Percentiles rank a stretch among this genome's conserved stretches.
Evolutionary conservation across 192 early-diverging fungal species (phyloP).

Genomic region (Gamsiella multidivaricata): DNA sequence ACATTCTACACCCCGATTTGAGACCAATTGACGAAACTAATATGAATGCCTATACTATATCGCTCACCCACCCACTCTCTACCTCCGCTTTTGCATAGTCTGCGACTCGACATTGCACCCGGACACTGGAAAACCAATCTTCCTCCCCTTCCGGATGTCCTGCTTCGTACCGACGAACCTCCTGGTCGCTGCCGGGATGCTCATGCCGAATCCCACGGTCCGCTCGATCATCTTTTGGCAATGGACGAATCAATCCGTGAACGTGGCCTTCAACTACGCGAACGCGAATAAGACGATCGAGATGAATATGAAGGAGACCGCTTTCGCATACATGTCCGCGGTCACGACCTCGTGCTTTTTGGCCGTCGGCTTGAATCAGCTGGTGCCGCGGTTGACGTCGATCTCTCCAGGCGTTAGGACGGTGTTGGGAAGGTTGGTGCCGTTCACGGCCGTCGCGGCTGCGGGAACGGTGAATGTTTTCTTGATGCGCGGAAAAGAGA

Average conservation of each 20-base stretch:
- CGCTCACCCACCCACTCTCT: no score
- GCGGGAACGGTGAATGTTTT: conserved; percentile 88
- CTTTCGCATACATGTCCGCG: conserved; percentile 76
- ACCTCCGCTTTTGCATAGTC: conserved; percentile 40
- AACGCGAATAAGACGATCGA: conserved; percentile 86
- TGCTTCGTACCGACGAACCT: conserved; percentile 88
- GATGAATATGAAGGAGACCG: conserved; percentile 80
- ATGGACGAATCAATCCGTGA: conserved; percentile 85
- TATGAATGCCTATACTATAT: no score
- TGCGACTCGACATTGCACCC: conserved; percentile 84
- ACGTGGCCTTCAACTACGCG: conserved; percentile 86
- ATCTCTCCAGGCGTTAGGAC: conserved; percentile 55
- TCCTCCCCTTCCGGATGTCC: conserved; percentile 87
- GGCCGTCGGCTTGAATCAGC: conserved; percentile 76
- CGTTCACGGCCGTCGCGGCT: conserved; percentile 82
- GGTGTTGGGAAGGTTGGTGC: conserved; percentile 65
- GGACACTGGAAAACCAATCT: conserved; percentile 81
- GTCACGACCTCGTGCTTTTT: conserved; percentile 82
- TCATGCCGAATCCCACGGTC: conserved; percentile 80
- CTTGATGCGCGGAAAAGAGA: conserved; percentile 86
- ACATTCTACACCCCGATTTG: no score
- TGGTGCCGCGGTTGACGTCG: conserved; percentile 67
- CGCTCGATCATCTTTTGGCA: conserved; percentile 78
- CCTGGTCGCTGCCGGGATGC: conserved; percentile 84
- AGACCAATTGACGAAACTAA: no score